These are phyloP conservation scores for Fusarium euwallaceae DNA, from an alignment of 2,329 filamentous ascomycete species.

Conservation along the genomic window DNA sequence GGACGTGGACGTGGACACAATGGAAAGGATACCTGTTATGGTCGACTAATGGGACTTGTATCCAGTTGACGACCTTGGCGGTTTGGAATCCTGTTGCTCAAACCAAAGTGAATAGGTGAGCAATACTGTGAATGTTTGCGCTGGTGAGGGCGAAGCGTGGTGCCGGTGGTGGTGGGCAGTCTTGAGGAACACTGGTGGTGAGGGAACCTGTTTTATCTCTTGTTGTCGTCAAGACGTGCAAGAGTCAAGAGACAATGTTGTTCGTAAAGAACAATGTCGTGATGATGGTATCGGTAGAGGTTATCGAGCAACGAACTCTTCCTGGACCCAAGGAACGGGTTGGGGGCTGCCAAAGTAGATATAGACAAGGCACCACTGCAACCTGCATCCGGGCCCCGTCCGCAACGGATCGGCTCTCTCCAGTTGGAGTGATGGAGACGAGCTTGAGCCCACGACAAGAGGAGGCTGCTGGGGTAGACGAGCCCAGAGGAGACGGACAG, in stretches of 20 bases:
- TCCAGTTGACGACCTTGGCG: constrained; percentile 3
- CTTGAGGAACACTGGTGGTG: constrained; percentile 14
- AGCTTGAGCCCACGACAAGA: constrained; percentile 32
- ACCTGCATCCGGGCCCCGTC: constrained; percentile 46
- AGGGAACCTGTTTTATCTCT: constrained; percentile 21
- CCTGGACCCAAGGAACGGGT: constrained; percentile 31
- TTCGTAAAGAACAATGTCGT: constrained; percentile 23
- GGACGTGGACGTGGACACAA: constrained; percentile 8
- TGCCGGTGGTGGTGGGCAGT: constrained; percentile 1
- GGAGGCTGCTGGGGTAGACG: constrained; percentile 33
- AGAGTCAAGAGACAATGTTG: constrained; percentile 20
- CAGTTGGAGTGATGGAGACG: constrained; percentile 35
- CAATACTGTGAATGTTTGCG: constrained; percentile 11
- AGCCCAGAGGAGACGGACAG: constrained; percentile 13
- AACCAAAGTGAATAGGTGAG: constrained; percentile 9
- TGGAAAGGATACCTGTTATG: constrained; percentile 17
- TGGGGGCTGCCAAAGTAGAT: constrained; percentile 46
- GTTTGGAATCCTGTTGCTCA: not conserved
- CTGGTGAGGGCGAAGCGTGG: constrained; percentile 3
- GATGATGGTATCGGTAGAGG: constrained; percentile 11
- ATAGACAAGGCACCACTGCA: constrained; percentile 46
- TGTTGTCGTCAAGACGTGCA: constrained; percentile 16
- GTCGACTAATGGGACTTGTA: constrained; percentile 18
- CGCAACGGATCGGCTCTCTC: constrained; percentile 44
- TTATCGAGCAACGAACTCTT: constrained; percentile 40